Evolutionary conservation across 495 filamentous ascomycete genomes (phyloP).

Genomic region (Neurospora tetraspora): DNA sequence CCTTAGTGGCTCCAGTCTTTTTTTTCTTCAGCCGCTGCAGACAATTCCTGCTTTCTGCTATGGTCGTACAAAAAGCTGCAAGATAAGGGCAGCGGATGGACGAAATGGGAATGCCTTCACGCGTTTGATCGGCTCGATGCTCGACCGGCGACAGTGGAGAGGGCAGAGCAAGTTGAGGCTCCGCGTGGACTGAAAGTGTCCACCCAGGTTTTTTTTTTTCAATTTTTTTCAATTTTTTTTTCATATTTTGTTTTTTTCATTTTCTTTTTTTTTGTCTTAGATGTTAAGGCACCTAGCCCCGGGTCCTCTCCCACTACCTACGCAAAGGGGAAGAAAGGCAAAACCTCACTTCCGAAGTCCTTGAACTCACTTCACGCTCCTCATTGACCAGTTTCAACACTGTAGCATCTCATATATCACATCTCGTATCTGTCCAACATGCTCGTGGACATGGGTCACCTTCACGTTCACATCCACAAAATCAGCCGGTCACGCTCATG

Average conservation of each 20-base stretch:
- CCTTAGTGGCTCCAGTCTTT: neutral
- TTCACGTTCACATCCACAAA: neutral
- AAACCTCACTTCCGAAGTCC: neutral
- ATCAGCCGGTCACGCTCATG: neutral
- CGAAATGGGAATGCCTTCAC: neutral
- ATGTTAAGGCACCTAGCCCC: neutral
- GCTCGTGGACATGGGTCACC: neutral
- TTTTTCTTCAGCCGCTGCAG: neutral
- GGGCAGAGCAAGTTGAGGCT: neutral
- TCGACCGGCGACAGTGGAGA: neutral
- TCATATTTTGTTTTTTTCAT: no score
- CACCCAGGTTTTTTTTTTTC: accelerated
- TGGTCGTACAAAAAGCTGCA: neutral
- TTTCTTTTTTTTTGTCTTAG: neutral
- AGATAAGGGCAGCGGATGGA: neutral
- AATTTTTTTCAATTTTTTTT: no score
- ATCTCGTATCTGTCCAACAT: neutral
- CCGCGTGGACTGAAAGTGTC: neutral
- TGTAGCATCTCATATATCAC: neutral
- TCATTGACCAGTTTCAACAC: neutral
- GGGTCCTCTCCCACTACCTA: neutral
- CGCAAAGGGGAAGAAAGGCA: neutral
- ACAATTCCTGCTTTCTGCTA: neutral
- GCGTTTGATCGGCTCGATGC: neutral
- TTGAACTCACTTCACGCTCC: neutral